Evolutionary conservation across 441 rosid genomes (phyloP).

Genomic region (Erysimum pusillum): DNA sequence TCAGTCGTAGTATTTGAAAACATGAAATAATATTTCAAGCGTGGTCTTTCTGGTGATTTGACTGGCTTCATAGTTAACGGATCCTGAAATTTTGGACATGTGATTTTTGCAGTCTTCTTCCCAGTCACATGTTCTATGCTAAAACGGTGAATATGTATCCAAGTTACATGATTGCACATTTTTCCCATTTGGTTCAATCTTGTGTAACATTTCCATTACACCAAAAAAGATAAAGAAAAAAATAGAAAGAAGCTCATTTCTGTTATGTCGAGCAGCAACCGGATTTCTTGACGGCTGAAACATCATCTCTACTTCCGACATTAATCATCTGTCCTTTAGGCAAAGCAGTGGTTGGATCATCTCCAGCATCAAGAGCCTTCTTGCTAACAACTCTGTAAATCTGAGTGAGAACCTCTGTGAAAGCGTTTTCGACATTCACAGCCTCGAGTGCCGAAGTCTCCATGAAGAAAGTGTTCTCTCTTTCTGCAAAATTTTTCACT

Average conservation of each 20-base stretch:
- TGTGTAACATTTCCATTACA: slow-evolving; percentile 4
- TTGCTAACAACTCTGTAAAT: slow-evolving; percentile 62
- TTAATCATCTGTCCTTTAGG: slow-evolving; percentile 74
- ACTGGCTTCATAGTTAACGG: slow-evolving; percentile 1
- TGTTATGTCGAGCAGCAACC: slow-evolving; percentile 70
- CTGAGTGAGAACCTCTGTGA: slow-evolving; percentile 63
- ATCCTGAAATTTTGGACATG: neutral
- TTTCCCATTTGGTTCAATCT: neutral
- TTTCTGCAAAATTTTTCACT: slow-evolving; percentile 59
- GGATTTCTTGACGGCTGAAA: slow-evolving; percentile 58
- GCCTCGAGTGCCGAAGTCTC: slow-evolving; percentile 74
- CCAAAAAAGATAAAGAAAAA: neutral
- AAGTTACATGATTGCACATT: neutral
- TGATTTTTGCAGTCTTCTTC: neutral
- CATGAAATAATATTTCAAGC: too few relatives aligned
- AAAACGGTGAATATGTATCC: neutral
- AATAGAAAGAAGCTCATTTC: neutral
- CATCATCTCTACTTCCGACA: slow-evolving; percentile 73
- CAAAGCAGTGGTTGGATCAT: slow-evolving; percentile 68
- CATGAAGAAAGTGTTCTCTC: slow-evolving; percentile 67
- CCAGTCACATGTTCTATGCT: neutral
- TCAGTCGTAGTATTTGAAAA: neutral
- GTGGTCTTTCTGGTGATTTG: neutral
- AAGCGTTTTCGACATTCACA: slow-evolving; percentile 63
- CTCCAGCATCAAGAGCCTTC: slow-evolving; percentile 66